Base-by-base conservation (phyloP, 129 eudicot species). In the Silybum marianum region DNA sequence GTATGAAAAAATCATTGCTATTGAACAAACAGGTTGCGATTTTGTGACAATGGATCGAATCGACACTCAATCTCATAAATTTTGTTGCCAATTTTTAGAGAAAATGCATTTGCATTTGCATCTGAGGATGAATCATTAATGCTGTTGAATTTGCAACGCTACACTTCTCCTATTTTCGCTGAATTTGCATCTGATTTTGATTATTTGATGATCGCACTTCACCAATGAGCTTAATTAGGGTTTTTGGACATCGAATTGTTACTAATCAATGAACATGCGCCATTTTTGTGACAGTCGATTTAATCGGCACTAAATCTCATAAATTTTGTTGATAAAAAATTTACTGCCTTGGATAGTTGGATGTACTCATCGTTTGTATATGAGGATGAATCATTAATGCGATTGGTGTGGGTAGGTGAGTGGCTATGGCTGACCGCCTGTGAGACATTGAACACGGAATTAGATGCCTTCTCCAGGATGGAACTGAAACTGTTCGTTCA, bases 401-500 rank as follows among this genome's bases (percentile, higher is more conserved):
- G 39, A 80, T 54, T 48, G 81, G 79, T 76, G 38, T 34, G 22
- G 8, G 26, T 77, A 76, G 81, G 72, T 75, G 69, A 68, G 81
- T 60, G 66, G 22, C 63, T 54, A 11, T 54, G 63, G 66, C 66
- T 58, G 66, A 54, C 63, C 18, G 71, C 80, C 46, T 69, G 72
- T 18, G 51, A 36, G 34, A 42, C 5, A 38, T 67, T 67, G 79
- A 51, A 48, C 71, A 78, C 18, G 66, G 81, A 16, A 25, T 23
- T 69, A 75, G 75, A 68, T 42, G 40, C 75, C 74, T 78, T 78
- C 16, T 66, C 39, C 63, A 23, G 10, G 30, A 67, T 32, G 54
- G 32, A 78, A 78, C 81, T 54, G 76, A 82, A 38, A 28, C 32
- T 82, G 81, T 58, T 62, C 72, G 72, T 77, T 82, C 63, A 30